Conservation (phyloP, 2,329 filamentous ascomycete genomes). For the Capronia coronata region DNA sequence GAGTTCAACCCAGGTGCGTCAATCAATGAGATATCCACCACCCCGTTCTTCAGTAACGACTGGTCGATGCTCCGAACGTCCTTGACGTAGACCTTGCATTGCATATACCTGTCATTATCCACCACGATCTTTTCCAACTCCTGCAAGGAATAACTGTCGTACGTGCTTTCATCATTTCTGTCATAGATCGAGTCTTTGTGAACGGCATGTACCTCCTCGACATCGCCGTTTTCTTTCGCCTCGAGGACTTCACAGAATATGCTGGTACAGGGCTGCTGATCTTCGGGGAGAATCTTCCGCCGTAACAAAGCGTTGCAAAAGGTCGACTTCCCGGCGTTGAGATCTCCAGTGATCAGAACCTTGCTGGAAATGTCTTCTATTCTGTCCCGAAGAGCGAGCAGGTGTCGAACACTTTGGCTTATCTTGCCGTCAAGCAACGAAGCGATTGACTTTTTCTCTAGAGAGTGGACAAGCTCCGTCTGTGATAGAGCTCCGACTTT, state of each 20-base stretch:
- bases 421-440: constrained; percentile 90
- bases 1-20: constrained; percentile 93
- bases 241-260: constrained; percentile 98
- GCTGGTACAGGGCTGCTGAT: constrained; percentile 95
- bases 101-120: constrained; percentile 80
- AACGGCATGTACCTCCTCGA: constrained; percentile 94
- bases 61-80: constrained; percentile 85
- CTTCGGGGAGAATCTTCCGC: constrained; percentile 86
- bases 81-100: constrained; percentile 95
- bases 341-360: constrained; percentile 86
- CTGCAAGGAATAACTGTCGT: constrained; percentile 71
- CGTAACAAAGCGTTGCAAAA: constrained; percentile 97
- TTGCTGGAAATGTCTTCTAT: constrained; percentile 98
- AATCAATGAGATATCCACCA: constrained; percentile 95
- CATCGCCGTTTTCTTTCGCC: constrained; percentile 76
- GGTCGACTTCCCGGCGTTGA: constrained; percentile 97
- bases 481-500: constrained; percentile 84
- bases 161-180: constrained; percentile 87
- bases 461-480: constrained; percentile 82
- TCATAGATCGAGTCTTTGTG: constrained; percentile 75
- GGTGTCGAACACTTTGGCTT: constrained; percentile 83
- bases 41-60: constrained; percentile 91
- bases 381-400: constrained; percentile 76
- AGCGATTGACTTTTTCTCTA: constrained; percentile 87
- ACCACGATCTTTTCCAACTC: constrained; percentile 84